Evolutionary conservation across 495 filamentous ascomycete genomes (phyloP), one percentile per base, ranked within the genome.

Genomic region (Annulohypoxylon maeteangense): DNA sequence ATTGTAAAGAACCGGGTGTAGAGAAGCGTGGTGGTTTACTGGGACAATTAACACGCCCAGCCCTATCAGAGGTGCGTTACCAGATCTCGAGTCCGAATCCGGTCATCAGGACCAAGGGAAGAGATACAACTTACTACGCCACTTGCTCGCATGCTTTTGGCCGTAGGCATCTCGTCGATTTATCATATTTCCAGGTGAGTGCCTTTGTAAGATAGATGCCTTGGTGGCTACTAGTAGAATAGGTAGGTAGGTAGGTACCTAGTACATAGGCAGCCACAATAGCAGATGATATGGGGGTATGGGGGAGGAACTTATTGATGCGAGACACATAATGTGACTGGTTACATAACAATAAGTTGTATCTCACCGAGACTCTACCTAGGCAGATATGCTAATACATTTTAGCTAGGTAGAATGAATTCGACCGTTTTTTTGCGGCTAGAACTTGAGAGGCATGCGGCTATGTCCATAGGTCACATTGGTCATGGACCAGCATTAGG

Each of bases 1-100:
- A 73, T 73, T 66, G 64, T 73, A 66, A 61, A 73, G 70, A 73
- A 56, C 70, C 70, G 70, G 61, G 70, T 63, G 70, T 53, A 27
- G 23, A 58, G 20, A 48, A 58, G 25, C 32, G 62, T 66, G 70
- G 70, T 69, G 65, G 70, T 73, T 73, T 73, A 73, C 70, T 73
- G 62, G 65, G 70, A 73, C 61, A 72, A 56, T 50, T 31, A 64
- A 60, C 57, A 62, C 23, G 61, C 57, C 65, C 61, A 66, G 70
- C 65, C 61, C 65, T 68, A 68, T 59, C 34, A 54, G 32, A 22
- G 31, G 54, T 61, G 50, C 38, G 55, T 44, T 58, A 62, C 54
- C 65, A 53, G 65, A 72, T 53, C 45, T 23, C 34, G 16, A 55
- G 58, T 55, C 36, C 38, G 31, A 47, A 60, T 54, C 50, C 10